Percentiles rank a stretch among this genome's conserved stretches.
These are phyloP conservation scores for Pontederia crassipes DNA, from an alignment of 176 grass and related monocot species.

Conservation along the genomic window DNA sequence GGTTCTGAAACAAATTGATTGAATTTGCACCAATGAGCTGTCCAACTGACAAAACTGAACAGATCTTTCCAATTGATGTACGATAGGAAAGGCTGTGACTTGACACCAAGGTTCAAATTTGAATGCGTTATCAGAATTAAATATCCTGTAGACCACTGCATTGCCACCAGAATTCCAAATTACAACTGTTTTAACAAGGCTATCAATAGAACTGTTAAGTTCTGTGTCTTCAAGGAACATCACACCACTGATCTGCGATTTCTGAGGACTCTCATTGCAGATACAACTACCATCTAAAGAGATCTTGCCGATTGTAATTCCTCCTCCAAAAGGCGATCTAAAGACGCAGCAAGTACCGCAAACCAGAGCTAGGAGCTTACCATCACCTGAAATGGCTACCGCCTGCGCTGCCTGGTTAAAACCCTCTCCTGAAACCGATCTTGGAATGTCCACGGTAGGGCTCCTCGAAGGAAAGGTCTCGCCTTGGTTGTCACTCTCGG, in stretches of 20 bases:
- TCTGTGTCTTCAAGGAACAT: conserved; percentile 40
- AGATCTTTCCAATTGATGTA: conserved; percentile 21
- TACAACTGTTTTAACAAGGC: conserved; percentile 31
- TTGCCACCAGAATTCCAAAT: conserved; percentile 55
- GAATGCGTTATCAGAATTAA: conserved; percentile 33
- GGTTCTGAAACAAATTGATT: conserved; percentile 36
- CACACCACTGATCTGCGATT: conserved; percentile 31
- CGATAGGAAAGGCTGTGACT: conserved; percentile 33
- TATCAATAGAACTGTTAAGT: conserved; percentile 14
- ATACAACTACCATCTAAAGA: conserved; percentile 31
- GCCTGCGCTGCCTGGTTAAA: conserved; percentile 30
- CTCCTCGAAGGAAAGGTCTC: conserved; percentile 8
- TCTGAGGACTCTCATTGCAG: conserved; percentile 25
- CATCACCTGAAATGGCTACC: conserved; percentile 40
- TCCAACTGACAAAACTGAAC: conserved; percentile 50
- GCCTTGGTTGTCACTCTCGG: conserved; percentile 23
- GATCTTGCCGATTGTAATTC: conserved; percentile 45
- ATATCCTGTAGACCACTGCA: conserved; percentile 54
- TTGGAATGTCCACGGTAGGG: conserved; percentile 16
- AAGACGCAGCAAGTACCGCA: conserved; percentile 57
- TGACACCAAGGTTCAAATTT: conserved; percentile 39
- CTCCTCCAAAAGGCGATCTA: conserved; percentile 48
- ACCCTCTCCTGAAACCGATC: conserved; percentile 15
- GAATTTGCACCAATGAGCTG: conserved; percentile 34
- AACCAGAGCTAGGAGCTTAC: conserved; percentile 50